Conservation (phyloP, 495 filamentous ascomycete genomes). For the Penicillium cinerascens region DNA sequence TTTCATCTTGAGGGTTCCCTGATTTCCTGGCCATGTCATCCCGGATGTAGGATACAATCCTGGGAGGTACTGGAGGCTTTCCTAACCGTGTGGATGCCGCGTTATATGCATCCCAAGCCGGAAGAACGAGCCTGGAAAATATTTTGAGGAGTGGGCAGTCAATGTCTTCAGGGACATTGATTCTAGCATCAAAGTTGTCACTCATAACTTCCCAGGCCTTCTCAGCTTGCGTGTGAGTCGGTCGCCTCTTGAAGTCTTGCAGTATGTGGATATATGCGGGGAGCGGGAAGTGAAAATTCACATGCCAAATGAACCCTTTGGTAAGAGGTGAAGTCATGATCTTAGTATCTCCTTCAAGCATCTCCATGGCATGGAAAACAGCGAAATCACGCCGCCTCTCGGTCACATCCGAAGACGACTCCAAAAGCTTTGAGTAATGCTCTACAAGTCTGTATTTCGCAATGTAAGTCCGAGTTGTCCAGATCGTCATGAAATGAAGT, state of each 20-base stretch:
- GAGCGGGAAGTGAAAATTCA: slow-evolving; percentile 49
- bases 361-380: slow-evolving; percentile 36
- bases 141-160: slow-evolving; percentile 37
- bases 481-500: slow-evolving; percentile 46
- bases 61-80: slow-evolving; percentile 26
- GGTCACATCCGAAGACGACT: slow-evolving; percentile 14
- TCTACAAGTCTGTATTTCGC: slow-evolving; percentile 47
- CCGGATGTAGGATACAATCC: slow-evolving; percentile 40
- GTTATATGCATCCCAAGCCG: slow-evolving; percentile 42
- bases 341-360: slow-evolving; percentile 49
- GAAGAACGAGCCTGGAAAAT: slow-evolving; percentile 43
- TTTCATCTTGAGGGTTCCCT: background rate
- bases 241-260: slow-evolving; percentile 42
- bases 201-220: slow-evolving; percentile 48
- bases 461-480: slow-evolving; percentile 41
- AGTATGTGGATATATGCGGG: slow-evolving; percentile 49
- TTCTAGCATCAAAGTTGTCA: slow-evolving; percentile 47
- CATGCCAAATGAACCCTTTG: slow-evolving; percentile 45
- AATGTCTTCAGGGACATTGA: slow-evolving; percentile 6
- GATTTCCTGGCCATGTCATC: background rate
- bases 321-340: slow-evolving; percentile 45
- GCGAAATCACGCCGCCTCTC: slow-evolving; percentile 36
- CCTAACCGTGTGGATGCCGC: slow-evolving; percentile 13
- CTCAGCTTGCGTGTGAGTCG: slow-evolving; percentile 26
- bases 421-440: slow-evolving; percentile 33